Base-by-base conservation (phyloP, 345 rosid genomes). In the Acer campestre region DNA sequence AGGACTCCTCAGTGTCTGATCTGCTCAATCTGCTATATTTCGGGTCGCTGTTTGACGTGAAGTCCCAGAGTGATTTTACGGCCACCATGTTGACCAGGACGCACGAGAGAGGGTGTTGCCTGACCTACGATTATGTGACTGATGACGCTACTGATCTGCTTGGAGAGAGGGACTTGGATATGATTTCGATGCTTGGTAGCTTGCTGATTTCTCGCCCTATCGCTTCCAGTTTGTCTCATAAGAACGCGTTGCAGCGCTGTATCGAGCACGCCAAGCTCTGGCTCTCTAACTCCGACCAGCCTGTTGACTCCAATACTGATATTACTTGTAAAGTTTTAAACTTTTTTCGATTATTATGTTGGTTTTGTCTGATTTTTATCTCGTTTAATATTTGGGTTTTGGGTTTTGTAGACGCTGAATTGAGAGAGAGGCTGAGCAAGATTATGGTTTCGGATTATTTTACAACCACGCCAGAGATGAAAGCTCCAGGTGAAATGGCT, bases 121-220 rank as follows among this genome's bases (percentile, higher is more conserved):
- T 94, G 92, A 86, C 93, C 27, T 97, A 97, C 68, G 99, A 97
- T 80, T 83, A 84, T 29, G 98, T 97, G 4, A 90, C 98, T 8
- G 99, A 97, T 58, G 98, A 97, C n/a, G 93, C 90, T 16, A 90
- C 95, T 73, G 98, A 92, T 90, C 86, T 89, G 77, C 93, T 96
- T 7, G 85, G 92, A 14, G 99, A 96, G 83, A 73, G 75, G 46
- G 99, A 96, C 82, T 84, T 96, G 89, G 98, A 92, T 83, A 59
- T 80, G 82, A 88, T 96, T 70, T 93, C 99, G 5, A 68, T 49
- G 73, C 82, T 96, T 11, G 76, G 98, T 73, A 86, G 88, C 5
- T 29, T 91, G 68, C 67, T 96, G 87, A 70, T 86, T 27, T 93
- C 99, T 27, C 92, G 99, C n/a, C 97, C 98, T 0, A 87, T 76